phyloP scores from a whole-genome alignment of 306 rosid species.

The Vigna radiata region DNA sequence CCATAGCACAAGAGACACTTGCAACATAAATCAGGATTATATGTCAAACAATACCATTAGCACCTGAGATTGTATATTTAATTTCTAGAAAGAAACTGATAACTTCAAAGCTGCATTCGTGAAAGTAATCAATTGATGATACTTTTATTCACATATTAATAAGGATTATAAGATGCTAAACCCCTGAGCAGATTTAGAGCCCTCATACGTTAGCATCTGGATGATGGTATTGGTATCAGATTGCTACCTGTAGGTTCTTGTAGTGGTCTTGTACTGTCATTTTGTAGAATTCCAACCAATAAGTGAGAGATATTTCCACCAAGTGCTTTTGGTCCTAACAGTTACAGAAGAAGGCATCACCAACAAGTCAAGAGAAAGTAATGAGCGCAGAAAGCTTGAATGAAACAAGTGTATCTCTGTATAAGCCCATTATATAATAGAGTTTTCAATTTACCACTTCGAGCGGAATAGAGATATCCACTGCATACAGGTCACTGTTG shows the following conservation, averaged over 20 bases:
- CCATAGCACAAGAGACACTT: constrained; percentile 26
- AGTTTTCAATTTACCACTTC: constrained; percentile 8
- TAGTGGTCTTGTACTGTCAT: constrained; percentile 49
- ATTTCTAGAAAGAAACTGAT: neutral
- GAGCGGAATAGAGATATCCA: constrained; percentile 28
- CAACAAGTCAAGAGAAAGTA: constrained; percentile 15
- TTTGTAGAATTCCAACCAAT: constrained; percentile 52
- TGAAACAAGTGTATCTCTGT: neutral
- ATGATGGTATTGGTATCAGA: constrained; percentile 30
- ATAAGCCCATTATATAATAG: constrained; percentile 18
- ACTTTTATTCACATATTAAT: constrained; percentile 12
- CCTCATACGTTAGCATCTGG: constrained; percentile 11
- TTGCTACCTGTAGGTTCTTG: constrained; percentile 57
- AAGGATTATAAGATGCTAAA: constrained; percentile 10
- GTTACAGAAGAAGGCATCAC: constrained; percentile 44
- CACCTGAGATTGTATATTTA: neutral
- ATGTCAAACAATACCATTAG: neutral
- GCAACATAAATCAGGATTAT: constrained; percentile 19
- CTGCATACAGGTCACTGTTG: neutral
- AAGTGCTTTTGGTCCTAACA: constrained; percentile 45
- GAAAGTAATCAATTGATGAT: constrained; percentile 34
- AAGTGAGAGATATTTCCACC: constrained; percentile 50
- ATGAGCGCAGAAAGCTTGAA: neutral
- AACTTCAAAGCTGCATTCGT: neutral
- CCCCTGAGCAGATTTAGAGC: constrained; percentile 8